Conservation (phyloP, 2,329 filamentous ascomycete species). For the Talaromyces sp. region DNA sequence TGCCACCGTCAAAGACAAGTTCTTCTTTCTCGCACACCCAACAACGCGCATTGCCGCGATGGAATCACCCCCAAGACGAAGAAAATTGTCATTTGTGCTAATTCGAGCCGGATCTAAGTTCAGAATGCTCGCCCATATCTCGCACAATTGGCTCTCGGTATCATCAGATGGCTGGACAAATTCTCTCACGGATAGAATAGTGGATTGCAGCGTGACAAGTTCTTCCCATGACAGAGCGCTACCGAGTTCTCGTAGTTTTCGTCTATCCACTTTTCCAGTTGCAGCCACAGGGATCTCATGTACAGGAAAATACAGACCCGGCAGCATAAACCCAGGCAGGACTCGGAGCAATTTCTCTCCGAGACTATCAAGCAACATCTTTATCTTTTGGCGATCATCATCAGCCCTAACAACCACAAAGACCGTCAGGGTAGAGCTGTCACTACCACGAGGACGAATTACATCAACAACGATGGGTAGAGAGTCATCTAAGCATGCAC, state of each 20-base stretch:
- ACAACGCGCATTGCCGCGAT: constrained; percentile 24
- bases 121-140: constrained; percentile 23
- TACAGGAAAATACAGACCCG: constrained; percentile 21
- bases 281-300: constrained; percentile 21
- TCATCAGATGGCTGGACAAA: not conserved
- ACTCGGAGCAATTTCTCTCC: not conserved
- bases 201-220: constrained; percentile 24
- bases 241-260: constrained; percentile 20
- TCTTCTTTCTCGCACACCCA: constrained; percentile 1
- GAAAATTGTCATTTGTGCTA: constrained; percentile 27
- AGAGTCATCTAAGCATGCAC: not conserved
- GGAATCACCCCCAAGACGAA: constrained; percentile 29
- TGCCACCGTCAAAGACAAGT: constrained; percentile 5
- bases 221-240: constrained; percentile 7
- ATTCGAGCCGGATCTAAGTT: constrained; percentile 21
- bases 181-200: constrained; percentile 18
- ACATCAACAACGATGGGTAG: constrained; percentile 7
- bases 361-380: not conserved
- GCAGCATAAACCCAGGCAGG: constrained; percentile 26
- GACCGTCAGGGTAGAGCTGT: not conserved
- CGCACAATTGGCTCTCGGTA: constrained; percentile 22
- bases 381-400: not conserved
- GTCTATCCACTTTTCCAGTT: constrained; percentile 25
- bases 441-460: not conserved
- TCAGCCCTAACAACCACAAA: not conserved